Evolutionary conservation across 2,329 filamentous ascomycete species (phyloP).

Genomic region (Fusarium guadeloupense): DNA sequence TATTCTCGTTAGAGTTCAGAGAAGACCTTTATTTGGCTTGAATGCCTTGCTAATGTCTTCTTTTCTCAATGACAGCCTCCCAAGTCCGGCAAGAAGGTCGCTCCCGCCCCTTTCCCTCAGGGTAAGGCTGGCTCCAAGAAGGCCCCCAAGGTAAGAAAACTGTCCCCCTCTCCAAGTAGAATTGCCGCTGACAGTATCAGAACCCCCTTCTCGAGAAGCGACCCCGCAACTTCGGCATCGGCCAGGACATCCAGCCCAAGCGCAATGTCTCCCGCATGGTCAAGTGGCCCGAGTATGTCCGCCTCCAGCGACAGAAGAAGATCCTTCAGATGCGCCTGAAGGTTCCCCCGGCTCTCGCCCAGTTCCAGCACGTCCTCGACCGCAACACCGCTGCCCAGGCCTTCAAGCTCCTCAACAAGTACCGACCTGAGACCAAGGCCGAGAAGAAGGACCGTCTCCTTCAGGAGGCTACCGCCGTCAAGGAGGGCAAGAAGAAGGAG

Average conservation of each 20-base stretch:
- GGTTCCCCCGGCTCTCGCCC: slow-evolving; percentile 95
- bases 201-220: slow-evolving; percentile 99
- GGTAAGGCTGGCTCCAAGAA: slow-evolving; percentile 94
- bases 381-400: slow-evolving; percentile 95
- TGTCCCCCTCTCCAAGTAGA: neutral
- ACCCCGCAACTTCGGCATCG: slow-evolving; percentile 96
- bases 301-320: slow-evolving; percentile 93
- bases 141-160: slow-evolving; percentile 84
- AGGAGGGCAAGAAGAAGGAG: slow-evolving; percentile 99
- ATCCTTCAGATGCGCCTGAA: slow-evolving; percentile 98
- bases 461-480: slow-evolving; percentile 97
- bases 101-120: slow-evolving; percentile 95
- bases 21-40: slow-evolving; percentile 79
- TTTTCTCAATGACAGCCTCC: slow-evolving; percentile 99
- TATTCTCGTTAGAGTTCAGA: slow-evolving; percentile 91
- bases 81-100: slow-evolving; percentile 97
- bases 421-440: slow-evolving; percentile 97
- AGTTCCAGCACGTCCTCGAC: slow-evolving; percentile 98
- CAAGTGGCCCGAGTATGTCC: slow-evolving; percentile 99
- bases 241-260: slow-evolving; percentile 97
- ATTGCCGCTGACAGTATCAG: slow-evolving; percentile 56
- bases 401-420: slow-evolving; percentile 99
- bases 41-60: slow-evolving; percentile 94
- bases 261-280: slow-evolving; percentile 98
- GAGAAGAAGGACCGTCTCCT: slow-evolving; percentile 99